Percentiles rank a stretch among this genome's conserved stretches.
Evolutionary conservation across 768 basidiomycete species (phyloP).

Genomic region (Tubosaeta sp.): DNA sequence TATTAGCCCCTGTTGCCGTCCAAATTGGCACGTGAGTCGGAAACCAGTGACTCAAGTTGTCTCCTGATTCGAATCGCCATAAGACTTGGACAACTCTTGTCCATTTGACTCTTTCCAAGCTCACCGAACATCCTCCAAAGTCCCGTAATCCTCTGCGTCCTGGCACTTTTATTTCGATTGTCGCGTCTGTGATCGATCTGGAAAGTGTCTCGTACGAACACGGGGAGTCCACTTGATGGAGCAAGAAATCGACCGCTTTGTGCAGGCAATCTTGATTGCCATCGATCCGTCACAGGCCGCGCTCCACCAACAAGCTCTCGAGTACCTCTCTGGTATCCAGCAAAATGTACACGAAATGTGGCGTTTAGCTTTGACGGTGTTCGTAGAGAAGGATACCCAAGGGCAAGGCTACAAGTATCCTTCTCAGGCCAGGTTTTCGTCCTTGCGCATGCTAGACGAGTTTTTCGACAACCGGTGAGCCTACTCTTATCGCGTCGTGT

Average conservation of each 20-base stretch:
- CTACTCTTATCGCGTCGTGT: background rate
- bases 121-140: background rate
- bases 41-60: slow-evolving; percentile 8
- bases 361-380: slow-evolving; percentile 75
- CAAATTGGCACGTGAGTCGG: slow-evolving; percentile 23
- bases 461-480: slow-evolving; percentile 80
- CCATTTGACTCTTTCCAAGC: background rate
- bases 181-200: slow-evolving; percentile 11
- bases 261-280: slow-evolving; percentile 85
- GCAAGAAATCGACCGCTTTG: slow-evolving; percentile 68
- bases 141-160: background rate
- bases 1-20: slow-evolving; percentile 16
- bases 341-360: slow-evolving; percentile 73
- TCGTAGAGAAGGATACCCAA: slow-evolving; percentile 56
- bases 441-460: slow-evolving; percentile 74
- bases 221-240: slow-evolving; percentile 47
- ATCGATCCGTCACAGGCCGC: slow-evolving; percentile 68
- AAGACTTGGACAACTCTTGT: slow-evolving; percentile 2
- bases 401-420: slow-evolving; percentile 62
- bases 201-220: slow-evolving; percentile 17
- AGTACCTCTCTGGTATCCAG: slow-evolving; percentile 74
- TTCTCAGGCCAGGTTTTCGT: slow-evolving; percentile 73
- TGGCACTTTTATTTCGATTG: background rate
- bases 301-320: slow-evolving; percentile 82
- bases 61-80: slow-evolving; percentile 2